Evolutionary conservation across 1,139 yeast genomes (phyloP).

Genomic region (Hyphopichia pseudoburtonii): DNA sequence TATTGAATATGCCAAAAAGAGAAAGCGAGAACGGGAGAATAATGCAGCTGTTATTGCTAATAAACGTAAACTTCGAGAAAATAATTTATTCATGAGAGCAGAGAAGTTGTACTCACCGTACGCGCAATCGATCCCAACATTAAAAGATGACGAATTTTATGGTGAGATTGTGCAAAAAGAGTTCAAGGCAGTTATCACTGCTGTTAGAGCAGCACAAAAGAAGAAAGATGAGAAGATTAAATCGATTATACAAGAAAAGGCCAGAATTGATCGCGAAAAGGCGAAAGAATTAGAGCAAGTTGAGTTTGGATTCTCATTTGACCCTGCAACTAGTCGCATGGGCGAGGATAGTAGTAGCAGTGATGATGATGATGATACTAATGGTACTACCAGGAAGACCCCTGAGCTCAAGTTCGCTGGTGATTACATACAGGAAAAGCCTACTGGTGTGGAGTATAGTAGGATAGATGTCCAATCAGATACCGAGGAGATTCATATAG

Average conservation of each 20-base stretch:
- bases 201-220: constrained; percentile 37
- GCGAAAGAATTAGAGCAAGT: constrained; percentile 21
- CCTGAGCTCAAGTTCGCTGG: constrained; percentile 1
- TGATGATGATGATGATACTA: constrained; percentile 11
- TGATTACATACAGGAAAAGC: too few relatives aligned
- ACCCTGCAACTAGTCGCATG: constrained; percentile 19
- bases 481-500: too few relatives aligned
- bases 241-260: constrained; percentile 21
- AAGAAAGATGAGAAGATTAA: constrained; percentile 22
- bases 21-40: constrained; percentile 29
- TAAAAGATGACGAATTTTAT: constrained; percentile 25
- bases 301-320: constrained; percentile 34
- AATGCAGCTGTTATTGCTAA: constrained; percentile 19
- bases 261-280: constrained; percentile 18
- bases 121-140: constrained; percentile 24
- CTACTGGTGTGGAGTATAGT: too few relatives aligned
- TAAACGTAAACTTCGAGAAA: constrained; percentile 21
- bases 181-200: constrained; percentile 34
- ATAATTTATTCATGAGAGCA: constrained; percentile 46
- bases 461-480: too few relatives aligned
- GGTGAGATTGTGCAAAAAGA: constrained; percentile 29
- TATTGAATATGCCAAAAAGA: constrained; percentile 51
- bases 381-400: background rate
- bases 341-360: constrained; percentile 21
- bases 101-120: constrained; percentile 44